Percentiles rank a stretch among this genome's conserved stretches.
Evolutionary conservation across 1,139 yeast genomes (phyloP).

Genomic region (Debaryomyces sp.): DNA sequence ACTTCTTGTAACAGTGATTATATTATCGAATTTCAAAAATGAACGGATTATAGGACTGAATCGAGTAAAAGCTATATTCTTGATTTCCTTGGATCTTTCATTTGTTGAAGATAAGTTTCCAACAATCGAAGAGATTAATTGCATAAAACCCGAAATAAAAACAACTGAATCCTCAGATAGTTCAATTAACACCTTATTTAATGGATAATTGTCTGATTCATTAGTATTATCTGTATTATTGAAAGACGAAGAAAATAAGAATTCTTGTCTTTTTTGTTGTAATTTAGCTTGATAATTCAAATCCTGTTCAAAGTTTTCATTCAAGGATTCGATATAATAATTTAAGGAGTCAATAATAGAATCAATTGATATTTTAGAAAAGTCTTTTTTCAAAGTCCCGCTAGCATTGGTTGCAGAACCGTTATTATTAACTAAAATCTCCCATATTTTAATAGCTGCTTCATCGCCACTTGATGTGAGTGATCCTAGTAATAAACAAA

Average conservation of each 20-base stretch:
- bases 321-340: slow-evolving; percentile 57
- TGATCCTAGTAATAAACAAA: slow-evolving; percentile 76
- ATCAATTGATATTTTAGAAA: slow-evolving; percentile 58
- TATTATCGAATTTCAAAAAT: slow-evolving; percentile 45
- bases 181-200: slow-evolving; percentile 43
- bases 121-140: slow-evolving; percentile 40
- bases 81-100: slow-evolving; percentile 33
- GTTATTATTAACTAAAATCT: slow-evolving; percentile 36
- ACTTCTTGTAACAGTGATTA: slow-evolving; percentile 26
- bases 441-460: slow-evolving; percentile 48
- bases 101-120: slow-evolving; percentile 28
- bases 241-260: slow-evolving; percentile 27
- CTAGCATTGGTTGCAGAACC: slow-evolving; percentile 16
- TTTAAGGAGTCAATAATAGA: slow-evolving; percentile 58
- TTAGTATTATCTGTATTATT: slow-evolving; percentile 17
- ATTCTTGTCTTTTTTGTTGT: slow-evolving; percentile 42
- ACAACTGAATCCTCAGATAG: slow-evolving; percentile 83
- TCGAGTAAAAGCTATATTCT: slow-evolving; percentile 32
- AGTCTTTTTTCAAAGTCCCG: slow-evolving; percentile 35
- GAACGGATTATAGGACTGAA: slow-evolving; percentile 40
- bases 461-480: slow-evolving; percentile 63
- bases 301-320: slow-evolving; percentile 43
- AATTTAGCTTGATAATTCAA: slow-evolving; percentile 32
- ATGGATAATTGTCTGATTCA: slow-evolving; percentile 17
- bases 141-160: slow-evolving; percentile 71